Evolutionary conservation across 805 yeast species (phyloP).

Genomic region (Starmerella cellae): DNA sequence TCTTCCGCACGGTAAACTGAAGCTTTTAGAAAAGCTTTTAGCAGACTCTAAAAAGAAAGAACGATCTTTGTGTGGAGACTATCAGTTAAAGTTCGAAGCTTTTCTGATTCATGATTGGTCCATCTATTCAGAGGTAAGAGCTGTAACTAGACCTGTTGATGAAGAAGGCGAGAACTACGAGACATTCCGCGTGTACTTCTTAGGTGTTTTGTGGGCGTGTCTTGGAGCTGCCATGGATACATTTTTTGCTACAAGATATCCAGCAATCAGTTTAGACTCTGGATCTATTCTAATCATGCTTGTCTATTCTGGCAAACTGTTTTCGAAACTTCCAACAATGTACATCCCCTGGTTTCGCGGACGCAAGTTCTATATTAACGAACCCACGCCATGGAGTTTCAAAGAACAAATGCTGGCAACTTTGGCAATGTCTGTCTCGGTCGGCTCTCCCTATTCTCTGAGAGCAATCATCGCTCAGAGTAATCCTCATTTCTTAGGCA

Average conservation of each 20-base stretch:
- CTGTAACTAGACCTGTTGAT: slow-evolving; percentile 41
- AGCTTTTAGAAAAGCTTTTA: background rate
- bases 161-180: slow-evolving; percentile 37
- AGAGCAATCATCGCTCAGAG: slow-evolving; percentile 28
- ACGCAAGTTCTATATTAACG: slow-evolving; percentile 31
- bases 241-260: slow-evolving; percentile 45
- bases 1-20: slow-evolving; percentile 9
- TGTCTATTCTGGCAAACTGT: slow-evolving; percentile 43
- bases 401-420: slow-evolving; percentile 35
- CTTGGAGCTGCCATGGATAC: slow-evolving; percentile 46
- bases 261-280: slow-evolving; percentile 38
- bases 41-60: slow-evolving; percentile 3
- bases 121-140: slow-evolving; percentile 49
- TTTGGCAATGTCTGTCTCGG: slow-evolving; percentile 22
- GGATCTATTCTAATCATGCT: slow-evolving; percentile 47
- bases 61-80: background rate
- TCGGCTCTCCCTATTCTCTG: slow-evolving; percentile 22
- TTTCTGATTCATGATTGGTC: slow-evolving; percentile 35
- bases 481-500: slow-evolving; percentile 21
- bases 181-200: slow-evolving; percentile 41
- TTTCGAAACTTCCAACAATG: slow-evolving; percentile 24
- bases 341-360: slow-evolving; percentile 11
- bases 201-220: slow-evolving; percentile 40
- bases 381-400: slow-evolving; percentile 36
- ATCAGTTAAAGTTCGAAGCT: slow-evolving; percentile 31